Base-by-base conservation (phyloP, 768 basidiomycete species). In the Lactarius deliciosus region DNA sequence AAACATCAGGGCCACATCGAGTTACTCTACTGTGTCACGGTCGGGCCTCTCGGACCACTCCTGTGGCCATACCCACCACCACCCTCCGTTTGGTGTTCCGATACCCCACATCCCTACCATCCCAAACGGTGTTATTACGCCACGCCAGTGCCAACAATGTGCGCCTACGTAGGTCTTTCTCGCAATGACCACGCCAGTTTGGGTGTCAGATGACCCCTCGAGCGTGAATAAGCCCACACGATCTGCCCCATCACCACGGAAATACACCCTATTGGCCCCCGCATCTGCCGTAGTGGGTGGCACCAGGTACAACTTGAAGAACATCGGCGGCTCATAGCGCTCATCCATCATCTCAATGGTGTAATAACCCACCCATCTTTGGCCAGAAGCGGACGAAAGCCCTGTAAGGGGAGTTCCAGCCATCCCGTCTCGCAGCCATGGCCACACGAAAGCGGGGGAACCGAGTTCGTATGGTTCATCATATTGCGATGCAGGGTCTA, bases 51-150 rank as follows among this genome's bases (percentile, higher is more conserved):
- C 25, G 25, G 50, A 53, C 67, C 66, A 67, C 28, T 60, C 57
- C 38, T 25, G 47, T 4, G 66, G 66, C 66, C 66, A 67, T 15
- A 67, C 45, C 66, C 66, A 63, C 61, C 57, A 67, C 57, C 57
- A 60, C n/a, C 66, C 57, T 9, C 2, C 0, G 5, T 2, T 5
- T 15, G 15, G 13, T 1, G 18, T n/a, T 18, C 0, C 5, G 5
- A 0, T 4, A 28, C 34, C 34, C 66, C 66, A 67, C 15, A 16
- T 25, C 8, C 66, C 66, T 2, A 54, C 62, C 57, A 67, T 59
- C 53, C 66, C 66, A 60, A 67, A 63, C 6, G 66, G 62, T 5
- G 66, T 67, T 6, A 63, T 18, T 15, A 47, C 22, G 8, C 66
- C 66, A 1, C 5, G 32, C 66, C 62, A 63, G 0, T 30, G 2